Conservation (phyloP, 768 basidiomycete genomes). For the Trametes meyenii region DNA sequence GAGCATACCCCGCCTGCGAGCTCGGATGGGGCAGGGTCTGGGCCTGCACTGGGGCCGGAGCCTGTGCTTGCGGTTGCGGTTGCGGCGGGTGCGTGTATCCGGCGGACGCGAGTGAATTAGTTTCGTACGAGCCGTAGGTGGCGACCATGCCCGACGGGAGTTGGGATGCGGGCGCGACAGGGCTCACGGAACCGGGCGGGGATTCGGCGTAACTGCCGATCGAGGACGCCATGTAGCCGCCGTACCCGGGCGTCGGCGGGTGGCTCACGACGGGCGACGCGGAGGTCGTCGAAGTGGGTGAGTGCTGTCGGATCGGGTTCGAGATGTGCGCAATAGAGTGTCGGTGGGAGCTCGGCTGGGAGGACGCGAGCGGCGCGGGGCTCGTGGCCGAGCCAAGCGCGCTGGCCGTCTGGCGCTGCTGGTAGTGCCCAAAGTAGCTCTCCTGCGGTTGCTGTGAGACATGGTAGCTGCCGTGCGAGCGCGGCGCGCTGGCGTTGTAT, state of each 20-base stretch:
- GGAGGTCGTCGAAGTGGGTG: conserved; percentile 7
- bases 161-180: conserved; percentile 1
- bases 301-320: conserved; percentile 15
- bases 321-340: conserved; percentile 28
- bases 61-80: conserved; percentile 4
- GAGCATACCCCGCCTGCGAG: conserved; percentile 1
- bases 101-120: conserved; percentile 20
- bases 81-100: conserved; percentile 19
- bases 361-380: background rate
- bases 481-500: background rate
- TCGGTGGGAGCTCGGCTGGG: conserved; percentile 16
- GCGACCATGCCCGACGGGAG: conserved; percentile 7
- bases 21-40: background rate
- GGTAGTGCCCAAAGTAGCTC: conserved; percentile 1
- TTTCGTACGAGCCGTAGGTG: conserved; percentile 19
- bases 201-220: conserved; percentile 12
- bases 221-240: background rate
- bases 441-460: conserved; percentile 1
- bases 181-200: conserved; percentile 11
- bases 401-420: conserved; percentile 1
- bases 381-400: conserved; percentile 1
- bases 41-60: conserved; percentile 1
- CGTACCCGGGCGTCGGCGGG: conserved; percentile 17
- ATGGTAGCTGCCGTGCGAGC: background rate
- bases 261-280: conserved; percentile 18